These are phyloP conservation scores for Beauveria bassiana DNA, from an alignment of 2,329 filamentous ascomycete genomes.

Conservation along the genomic window DNA sequence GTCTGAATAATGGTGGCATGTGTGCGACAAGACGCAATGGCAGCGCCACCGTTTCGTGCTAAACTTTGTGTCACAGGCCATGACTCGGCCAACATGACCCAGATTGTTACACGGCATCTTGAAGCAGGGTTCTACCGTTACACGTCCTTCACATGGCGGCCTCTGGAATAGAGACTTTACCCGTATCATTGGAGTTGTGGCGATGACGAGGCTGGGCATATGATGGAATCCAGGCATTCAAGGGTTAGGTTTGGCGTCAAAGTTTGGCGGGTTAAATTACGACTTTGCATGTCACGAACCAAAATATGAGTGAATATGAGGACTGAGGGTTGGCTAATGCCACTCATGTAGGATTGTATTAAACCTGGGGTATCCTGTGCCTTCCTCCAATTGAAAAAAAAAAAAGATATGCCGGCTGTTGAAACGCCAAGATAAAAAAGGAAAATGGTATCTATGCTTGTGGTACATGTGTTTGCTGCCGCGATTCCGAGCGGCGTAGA, in stretches of 20 bases:
- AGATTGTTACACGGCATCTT: background rate
- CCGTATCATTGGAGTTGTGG: conserved; percentile 13
- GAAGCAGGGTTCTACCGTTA: background rate
- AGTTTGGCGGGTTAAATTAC: background rate
- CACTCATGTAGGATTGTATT: background rate
- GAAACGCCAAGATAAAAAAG: background rate
- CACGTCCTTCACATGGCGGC: background rate
- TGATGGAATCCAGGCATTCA: background rate
- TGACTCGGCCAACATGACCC: background rate
- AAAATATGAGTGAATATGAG: background rate
- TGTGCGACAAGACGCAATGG: no score
- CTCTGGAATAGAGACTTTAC: background rate
- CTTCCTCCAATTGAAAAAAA: background rate
- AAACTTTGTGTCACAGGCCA: background rate
- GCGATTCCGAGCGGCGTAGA: background rate
- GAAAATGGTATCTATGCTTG: background rate
- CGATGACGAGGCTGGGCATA: background rate
- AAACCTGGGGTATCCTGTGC: conserved; percentile 1
- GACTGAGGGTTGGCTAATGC: background rate
- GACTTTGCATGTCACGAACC: background rate
- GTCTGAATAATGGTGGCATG: background rate
- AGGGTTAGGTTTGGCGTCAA: no score
- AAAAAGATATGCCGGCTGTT: background rate
- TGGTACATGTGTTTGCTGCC: background rate
- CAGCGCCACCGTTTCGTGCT: no score